Evolutionary conservation across 306 rosid genomes (phyloP), one percentile per base, ranked within the genome.

Genomic region (Psophocarpus tetragonolobus): DNA sequence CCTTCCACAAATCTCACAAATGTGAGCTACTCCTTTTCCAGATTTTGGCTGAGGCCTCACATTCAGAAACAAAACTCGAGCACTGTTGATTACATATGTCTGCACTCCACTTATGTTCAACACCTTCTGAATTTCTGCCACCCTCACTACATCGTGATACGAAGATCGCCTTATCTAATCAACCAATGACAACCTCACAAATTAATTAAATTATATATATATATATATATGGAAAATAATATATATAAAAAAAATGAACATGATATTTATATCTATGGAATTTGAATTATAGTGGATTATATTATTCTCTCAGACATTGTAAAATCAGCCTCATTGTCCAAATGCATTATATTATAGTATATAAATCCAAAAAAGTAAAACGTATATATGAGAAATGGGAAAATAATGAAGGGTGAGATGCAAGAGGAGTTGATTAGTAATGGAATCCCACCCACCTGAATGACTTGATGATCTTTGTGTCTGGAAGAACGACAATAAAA

Each of bases 1-100:
- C 85, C 98, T 90, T 54, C 87, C 86, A 56, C 98, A 94, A 80
- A 91, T 89, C 90, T 94, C 95, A 84, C 98, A 94, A 77, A 91
- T 83, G 85, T 92, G 93, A 35, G 95, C 64, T 4, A 87, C 97
- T 32, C 92, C 91, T 83, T 92, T 92, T 33, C 90, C 97, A 73
- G 97, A 78, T 73, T 91, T 94, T 5, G 91, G 97, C 62, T 94
- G 98, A 50, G 98, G 98, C 86, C 98, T 89, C 85, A 92, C 97
- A 45, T 94, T 94, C 73, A 94, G 80, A 71, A 94, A 94, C 87
- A 94, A 13, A 10, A 94, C 98, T 82, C 96, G 70, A 0, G 98
- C 96, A 82, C 98, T 94, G 87, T 94, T 94, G 4, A 94, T 94
- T 67, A 94, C 98, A 79, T 94, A 94, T 0, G 98, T 94, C 74